Percentiles rank a stretch among this genome's conserved stretches.
Conservation (phyloP, 2,329 filamentous ascomycete genomes). For the Aspergillus aculeatinus region DNA sequence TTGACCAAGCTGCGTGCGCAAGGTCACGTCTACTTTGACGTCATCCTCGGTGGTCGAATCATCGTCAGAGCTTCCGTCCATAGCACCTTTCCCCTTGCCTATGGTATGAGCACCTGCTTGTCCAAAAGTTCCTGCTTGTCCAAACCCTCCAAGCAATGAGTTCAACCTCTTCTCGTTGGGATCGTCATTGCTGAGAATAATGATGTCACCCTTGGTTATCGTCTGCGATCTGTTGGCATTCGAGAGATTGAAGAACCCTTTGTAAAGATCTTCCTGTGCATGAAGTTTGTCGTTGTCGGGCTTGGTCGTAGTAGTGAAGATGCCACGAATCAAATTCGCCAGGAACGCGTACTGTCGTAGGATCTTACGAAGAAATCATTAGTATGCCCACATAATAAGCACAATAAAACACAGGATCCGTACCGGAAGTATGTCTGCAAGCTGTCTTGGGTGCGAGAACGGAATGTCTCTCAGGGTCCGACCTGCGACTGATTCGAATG, state of each 20-base stretch:
- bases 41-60: conserved; percentile 19
- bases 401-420: conserved; percentile 3
- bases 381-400: neutral
- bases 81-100: conserved; percentile 9
- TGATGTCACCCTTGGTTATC: conserved; percentile 20
- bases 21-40: conserved; percentile 39
- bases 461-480: conserved; percentile 43
- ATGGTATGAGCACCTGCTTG: conserved; percentile 2
- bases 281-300: conserved; percentile 14
- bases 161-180: conserved; percentile 54
- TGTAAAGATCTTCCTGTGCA: conserved; percentile 7
- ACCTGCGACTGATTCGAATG: conserved; percentile 42
- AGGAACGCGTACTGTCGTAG: conserved; percentile 47
- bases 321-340: conserved; percentile 38
- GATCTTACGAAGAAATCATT: conserved; percentile 27
- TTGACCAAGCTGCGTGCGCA: conserved; percentile 41
- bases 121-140: conserved; percentile 11
- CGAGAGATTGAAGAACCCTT: conserved; percentile 2
- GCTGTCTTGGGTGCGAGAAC: conserved; percentile 47
- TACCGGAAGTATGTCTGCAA: conserved; percentile 46
- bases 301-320: conserved; percentile 29
- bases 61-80: neutral
- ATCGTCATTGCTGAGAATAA: conserved; percentile 43
- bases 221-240: conserved; percentile 13
- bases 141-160: conserved; percentile 46